Evolutionary conservation across 257 asterid species (phyloP).

Genomic region (Lavandula angustifolia): DNA sequence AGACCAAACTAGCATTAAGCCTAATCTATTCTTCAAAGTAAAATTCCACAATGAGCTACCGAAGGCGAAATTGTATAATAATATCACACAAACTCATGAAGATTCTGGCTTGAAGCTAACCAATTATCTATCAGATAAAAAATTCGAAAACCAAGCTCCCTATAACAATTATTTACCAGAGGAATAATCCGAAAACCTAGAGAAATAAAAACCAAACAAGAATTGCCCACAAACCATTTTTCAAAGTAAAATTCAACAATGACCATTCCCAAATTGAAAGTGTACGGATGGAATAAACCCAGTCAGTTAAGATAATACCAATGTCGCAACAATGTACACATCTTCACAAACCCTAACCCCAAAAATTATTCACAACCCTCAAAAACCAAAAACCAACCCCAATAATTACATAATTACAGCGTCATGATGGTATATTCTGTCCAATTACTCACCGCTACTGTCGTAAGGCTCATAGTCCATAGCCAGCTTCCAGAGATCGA

Average conservation of each 20-base stretch:
- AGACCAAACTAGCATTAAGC: not conserved
- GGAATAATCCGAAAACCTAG: not conserved
- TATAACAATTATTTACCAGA: too few relatives aligned
- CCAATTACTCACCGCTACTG: conserved; percentile 71
- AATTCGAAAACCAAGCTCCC: too few relatives aligned
- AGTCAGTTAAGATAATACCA: conserved; percentile 3
- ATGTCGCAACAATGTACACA: conserved; percentile 29
- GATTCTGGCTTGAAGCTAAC: conserved; percentile 10
- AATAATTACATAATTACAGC: not conserved
- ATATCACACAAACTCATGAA: conserved; percentile 7
- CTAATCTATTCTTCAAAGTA: conserved; percentile 14
- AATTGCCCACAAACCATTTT: conserved; percentile 1
- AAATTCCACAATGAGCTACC: conserved; percentile 15
- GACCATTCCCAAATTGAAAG: too few relatives aligned
- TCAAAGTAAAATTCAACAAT: not conserved
- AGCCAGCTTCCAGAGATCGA: conserved; percentile 53
- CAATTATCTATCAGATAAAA: not conserved
- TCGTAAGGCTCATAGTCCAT: conserved; percentile 76
- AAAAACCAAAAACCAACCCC: conserved; percentile 8
- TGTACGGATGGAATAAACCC: conserved; percentile 14
- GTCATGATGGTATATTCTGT: not conserved
- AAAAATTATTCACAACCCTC: conserved; percentile 21
- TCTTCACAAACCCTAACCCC: conserved; percentile 36
- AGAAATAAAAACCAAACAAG: not conserved
- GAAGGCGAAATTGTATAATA: conserved; percentile 1